Evolutionary conservation across 306 rosid genomes (phyloP), one percentile per base, ranked within the genome.

Genomic region (Canavalia gladiata): DNA sequence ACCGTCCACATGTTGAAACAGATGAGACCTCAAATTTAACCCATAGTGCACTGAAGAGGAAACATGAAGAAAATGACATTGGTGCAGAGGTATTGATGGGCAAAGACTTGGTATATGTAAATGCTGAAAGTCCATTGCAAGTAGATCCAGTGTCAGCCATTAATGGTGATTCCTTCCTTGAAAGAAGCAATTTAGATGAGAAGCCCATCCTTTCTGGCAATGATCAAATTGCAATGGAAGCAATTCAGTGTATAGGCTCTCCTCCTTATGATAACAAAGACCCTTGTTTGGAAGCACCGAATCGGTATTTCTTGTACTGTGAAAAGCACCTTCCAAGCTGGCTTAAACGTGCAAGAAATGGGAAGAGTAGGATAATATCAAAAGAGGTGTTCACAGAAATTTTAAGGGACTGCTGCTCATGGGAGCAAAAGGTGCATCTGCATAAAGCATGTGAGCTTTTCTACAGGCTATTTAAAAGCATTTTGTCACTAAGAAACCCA

Each of bases 241-340:
- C 70, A 70, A 77, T 77, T 86, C 86, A 57, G 9, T 91, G 95
- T 60, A 83, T 91, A 79, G 94, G 91, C 49, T 92, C 89, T 13
- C 87, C 87, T 65, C 78, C 60, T 56, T 75, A 37, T 35, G 87
- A 78, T 69, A 81, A 86, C 86, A 84, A 54, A 82, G 76, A 76
- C 33, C 84, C 89, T 49, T 91, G 98, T 86, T 59, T 85, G 79
- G 94, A 94, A 86, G 87, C 82, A 79, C 92, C 92, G 58, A 90
- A 83, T 67, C 78, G 92, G 51, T 86, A 89, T 89, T 87, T 85
- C 28, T 81, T 92, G 72, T 94, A 94, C 79, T 94, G 98, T 72
- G 98, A 94, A 57, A 89, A 84, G 81, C 98, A 94, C 77, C 88
- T 92, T 54, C 97, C 98, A 59, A 88, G 90, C 80, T 94, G 98